These are phyloP conservation scores for Botryotinia narcissicola DNA, from an alignment of 2,329 filamentous ascomycete genomes.

Conservation along the genomic window DNA sequence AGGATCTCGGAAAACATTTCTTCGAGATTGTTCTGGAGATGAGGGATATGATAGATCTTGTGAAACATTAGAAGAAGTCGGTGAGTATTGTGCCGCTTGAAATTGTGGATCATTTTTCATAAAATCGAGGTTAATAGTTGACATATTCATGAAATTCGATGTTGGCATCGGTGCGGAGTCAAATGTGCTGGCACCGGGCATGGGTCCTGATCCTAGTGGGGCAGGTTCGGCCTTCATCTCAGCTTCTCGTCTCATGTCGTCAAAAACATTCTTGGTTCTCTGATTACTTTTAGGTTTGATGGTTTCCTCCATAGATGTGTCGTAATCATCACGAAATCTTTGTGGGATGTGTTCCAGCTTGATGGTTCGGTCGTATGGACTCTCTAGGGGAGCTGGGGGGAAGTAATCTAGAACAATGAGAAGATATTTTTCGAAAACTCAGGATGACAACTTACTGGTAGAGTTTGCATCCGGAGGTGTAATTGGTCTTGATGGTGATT, in stretches of 20 bases:
- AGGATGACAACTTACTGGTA: constrained; percentile 49
- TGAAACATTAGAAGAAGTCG: constrained; percentile 39
- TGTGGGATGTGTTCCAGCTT: constrained; percentile 39
- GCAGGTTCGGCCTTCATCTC: constrained; percentile 54
- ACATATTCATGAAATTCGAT: constrained; percentile 54
- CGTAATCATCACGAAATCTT: constrained; percentile 60
- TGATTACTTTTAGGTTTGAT: constrained; percentile 54
- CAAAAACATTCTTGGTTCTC: constrained; percentile 53
- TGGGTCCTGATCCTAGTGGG: constrained; percentile 52
- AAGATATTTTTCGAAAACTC: not conserved
- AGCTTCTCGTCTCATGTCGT: constrained; percentile 56
- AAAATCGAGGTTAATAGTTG: constrained; percentile 46
- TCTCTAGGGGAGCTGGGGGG: constrained; percentile 66
- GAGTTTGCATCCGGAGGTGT: constrained; percentile 62
- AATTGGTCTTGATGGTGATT: constrained; percentile 49
- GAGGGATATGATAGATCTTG: constrained; percentile 50
- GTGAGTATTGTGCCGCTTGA: constrained; percentile 31
- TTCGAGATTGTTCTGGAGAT: constrained; percentile 52
- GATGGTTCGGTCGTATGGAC: constrained; percentile 50
- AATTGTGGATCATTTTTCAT: constrained; percentile 39
- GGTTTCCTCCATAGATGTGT: constrained; percentile 66
- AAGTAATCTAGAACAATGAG: constrained; percentile 52
- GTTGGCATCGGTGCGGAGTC: constrained; percentile 55
- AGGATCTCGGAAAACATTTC: constrained; percentile 44
- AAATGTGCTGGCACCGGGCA: constrained; percentile 46